Conservation (phyloP, 225 moss, liverwort and hornwort genomes). For the Straminergon stramineum region DNA sequence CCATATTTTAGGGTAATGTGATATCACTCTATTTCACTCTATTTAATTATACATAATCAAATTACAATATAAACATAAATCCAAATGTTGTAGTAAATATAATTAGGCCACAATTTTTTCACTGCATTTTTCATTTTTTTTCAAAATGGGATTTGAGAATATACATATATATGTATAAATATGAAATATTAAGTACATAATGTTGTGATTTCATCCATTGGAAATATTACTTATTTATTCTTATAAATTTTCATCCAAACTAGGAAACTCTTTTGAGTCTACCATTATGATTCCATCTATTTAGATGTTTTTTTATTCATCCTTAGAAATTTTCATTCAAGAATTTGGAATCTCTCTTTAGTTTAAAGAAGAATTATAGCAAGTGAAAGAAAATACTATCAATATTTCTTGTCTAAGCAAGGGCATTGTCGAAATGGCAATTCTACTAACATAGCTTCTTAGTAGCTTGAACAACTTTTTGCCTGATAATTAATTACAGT, state of each 20-base stretch:
- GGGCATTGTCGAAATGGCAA: neutral
- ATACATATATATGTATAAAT: neutral
- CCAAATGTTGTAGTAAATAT: neutral
- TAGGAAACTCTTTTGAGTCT: neutral
- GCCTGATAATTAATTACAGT: too few relatives aligned
- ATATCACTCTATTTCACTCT: neutral
- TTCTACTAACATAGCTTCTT: too few relatives aligned
- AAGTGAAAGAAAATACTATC: neutral
- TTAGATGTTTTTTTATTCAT: neutral
- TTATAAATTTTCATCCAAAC: neutral
- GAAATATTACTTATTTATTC: neutral
- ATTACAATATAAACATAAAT: neutral
- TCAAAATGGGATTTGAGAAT: neutral
- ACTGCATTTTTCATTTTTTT: neutral
- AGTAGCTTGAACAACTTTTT: too few relatives aligned
- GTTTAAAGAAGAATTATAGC: neutral
- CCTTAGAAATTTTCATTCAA: neutral
- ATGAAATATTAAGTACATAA: neutral
- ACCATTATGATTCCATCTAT: neutral
- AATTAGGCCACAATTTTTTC: accelerated
- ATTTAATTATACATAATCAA: neutral
- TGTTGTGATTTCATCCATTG: neutral
- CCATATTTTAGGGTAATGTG: slow-evolving; percentile 58
- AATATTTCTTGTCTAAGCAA: too few relatives aligned
- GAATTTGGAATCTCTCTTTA: too few relatives aligned